A percentile compares a stretch with the other conserved stretches of the same genome.
Conservation (phyloP, 768 basidiomycete species). For the Termitomyces sp. region DNA sequence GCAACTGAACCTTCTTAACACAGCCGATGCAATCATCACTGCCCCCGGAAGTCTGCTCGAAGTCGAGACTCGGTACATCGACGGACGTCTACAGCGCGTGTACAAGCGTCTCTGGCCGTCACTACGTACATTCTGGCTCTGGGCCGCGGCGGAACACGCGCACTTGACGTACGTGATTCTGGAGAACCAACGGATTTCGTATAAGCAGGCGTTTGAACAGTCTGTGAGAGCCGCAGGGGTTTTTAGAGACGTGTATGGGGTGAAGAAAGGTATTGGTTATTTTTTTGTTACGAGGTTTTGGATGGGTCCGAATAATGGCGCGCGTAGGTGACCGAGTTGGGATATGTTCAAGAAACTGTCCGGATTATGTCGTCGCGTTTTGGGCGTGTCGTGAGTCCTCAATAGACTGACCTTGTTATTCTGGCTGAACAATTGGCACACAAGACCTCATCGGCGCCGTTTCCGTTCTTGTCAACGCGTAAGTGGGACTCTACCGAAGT, state of each 20-base stretch:
- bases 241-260: constrained; percentile 39
- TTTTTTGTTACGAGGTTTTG: not conserved
- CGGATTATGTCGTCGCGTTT: constrained; percentile 44
- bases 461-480: constrained; percentile 47
- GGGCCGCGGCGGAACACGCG: constrained; percentile 30
- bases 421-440: not conserved
- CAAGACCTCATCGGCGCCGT: constrained; percentile 49
- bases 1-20: not conserved
- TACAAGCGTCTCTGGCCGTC: constrained; percentile 55
- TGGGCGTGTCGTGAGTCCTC: constrained; percentile 45
- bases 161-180: constrained; percentile 48
- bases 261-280: constrained; percentile 41
- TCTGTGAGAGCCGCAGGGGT: constrained; percentile 37
- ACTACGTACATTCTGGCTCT: constrained; percentile 48
- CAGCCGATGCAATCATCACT: constrained; percentile 36
- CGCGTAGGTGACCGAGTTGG: constrained; percentile 40
- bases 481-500: constrained; percentile 11
- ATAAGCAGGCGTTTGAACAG: constrained; percentile 34
- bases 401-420: not conserved
- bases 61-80: constrained; percentile 39
- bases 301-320: not conserved
- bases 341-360: constrained; percentile 48
- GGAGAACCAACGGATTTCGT: constrained; percentile 46
- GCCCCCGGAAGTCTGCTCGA: constrained; percentile 42
- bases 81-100: constrained; percentile 44